phyloP scores from a whole-genome alignment of 2,329 filamentous ascomycete species.

The Dryadomyces quercus-mongolicae region DNA sequence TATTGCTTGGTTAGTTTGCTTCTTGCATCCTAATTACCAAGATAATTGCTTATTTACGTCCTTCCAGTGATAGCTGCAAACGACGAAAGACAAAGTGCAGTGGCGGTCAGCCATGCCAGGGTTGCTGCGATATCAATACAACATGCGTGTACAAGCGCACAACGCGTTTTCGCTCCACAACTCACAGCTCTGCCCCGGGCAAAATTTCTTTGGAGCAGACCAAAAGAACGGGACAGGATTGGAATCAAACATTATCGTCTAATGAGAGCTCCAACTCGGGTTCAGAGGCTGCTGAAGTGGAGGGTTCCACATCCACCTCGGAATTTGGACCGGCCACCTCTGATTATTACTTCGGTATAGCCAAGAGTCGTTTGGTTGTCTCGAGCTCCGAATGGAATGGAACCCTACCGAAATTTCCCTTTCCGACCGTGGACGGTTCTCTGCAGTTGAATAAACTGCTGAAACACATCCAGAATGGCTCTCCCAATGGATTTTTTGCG shows the following conservation, averaged over 20 bases:
- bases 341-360: not conserved
- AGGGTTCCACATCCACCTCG: not conserved
- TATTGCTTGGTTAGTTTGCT: not conserved
- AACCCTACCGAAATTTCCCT: no score
- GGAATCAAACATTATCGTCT: not conserved
- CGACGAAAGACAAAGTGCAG: conserved; percentile 1
- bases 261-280: not conserved
- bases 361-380: not conserved
- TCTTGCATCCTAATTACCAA: not conserved
- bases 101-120: not conserved
- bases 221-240: not conserved
- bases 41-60: not conserved
- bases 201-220: not conserved
- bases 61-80: not conserved
- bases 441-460: not conserved
- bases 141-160: not conserved
- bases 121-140: not conserved
- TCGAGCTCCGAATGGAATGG: not conserved
- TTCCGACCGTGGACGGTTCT: not conserved
- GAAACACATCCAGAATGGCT: not conserved
- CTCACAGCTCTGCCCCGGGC: not conserved
- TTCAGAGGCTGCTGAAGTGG: not conserved
- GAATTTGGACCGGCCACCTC: not conserved
- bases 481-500: not conserved
- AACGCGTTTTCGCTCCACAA: not conserved